A percentile compares a stretch with the other conserved stretches of the same genome.
These are phyloP conservation scores for Solanum piurae DNA, from an alignment of 257 asterid species.

Conservation along the genomic window DNA sequence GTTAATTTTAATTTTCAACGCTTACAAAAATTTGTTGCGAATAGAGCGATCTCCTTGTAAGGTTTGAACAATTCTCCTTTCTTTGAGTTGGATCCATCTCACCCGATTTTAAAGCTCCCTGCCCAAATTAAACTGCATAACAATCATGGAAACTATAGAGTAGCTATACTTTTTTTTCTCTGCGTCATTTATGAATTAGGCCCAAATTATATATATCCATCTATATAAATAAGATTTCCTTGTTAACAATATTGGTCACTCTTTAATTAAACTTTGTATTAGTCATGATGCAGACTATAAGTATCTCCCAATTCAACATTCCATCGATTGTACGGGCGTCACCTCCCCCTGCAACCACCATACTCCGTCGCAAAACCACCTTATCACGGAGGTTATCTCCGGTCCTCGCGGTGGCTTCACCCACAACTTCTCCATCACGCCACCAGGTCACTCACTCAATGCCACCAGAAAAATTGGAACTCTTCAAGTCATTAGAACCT, in stretches of 20 bases:
- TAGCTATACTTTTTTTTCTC: too few relatives aligned
- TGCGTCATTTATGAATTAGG: too few relatives aligned
- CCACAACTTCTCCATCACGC: too few relatives aligned
- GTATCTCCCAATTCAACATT: not conserved
- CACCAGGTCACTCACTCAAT: constrained; percentile 7
- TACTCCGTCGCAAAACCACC: not conserved
- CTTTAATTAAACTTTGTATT: not conserved
- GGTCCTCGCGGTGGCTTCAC: not conserved
- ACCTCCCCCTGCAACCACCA: not conserved
- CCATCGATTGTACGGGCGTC: not conserved
- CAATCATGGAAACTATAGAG: too few relatives aligned
- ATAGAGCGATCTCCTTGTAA: too few relatives aligned
- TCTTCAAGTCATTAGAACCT: constrained; percentile 26
- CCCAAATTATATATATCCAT: not conserved
- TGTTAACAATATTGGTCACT: not conserved
- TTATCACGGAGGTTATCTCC: not conserved
- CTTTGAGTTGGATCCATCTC: too few relatives aligned
- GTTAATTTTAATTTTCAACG: too few relatives aligned
- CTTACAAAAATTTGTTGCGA: too few relatives aligned
- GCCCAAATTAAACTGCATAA: too few relatives aligned
- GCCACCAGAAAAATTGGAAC: constrained; percentile 17
- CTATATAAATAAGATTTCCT: not conserved
- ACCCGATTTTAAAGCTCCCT: too few relatives aligned
- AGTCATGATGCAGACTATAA: constrained; percentile 1
- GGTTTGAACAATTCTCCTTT: too few relatives aligned